Base-by-base conservation (phyloP, 495 filamentous ascomycete genomes). In the Bacidia gigantensis region DNA sequence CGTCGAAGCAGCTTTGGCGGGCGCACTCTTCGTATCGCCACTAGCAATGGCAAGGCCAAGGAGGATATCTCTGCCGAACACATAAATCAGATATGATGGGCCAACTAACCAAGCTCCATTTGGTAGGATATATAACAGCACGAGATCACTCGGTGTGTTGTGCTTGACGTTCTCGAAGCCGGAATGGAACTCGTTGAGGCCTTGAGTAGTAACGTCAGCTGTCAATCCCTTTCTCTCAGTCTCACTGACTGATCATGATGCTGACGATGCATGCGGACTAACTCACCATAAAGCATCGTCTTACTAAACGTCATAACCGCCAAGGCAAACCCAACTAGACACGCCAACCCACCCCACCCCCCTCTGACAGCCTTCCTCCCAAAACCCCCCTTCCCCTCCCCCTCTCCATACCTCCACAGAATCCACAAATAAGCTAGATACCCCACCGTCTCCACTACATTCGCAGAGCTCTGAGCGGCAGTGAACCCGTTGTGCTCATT, bases 251-350 rank as follows among this genome's bases (percentile, higher is more conserved):
- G n/a, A n/a, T n/a, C n/a, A n/a, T n/a, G n/a, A n/a, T n/a, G n/a
- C n/a, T n/a, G n/a, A n/a, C n/a, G n/a, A n/a, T n/a, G 29, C 29
- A 7, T 35, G 5, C 29, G 5, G 7, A 14, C 7, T 14, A 35
- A 73, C 81, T 72, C 60, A 89, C 88, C 83, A 60, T 95, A 97
- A 14, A 97, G 67, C 50, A 85, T 60, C 14, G 89, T 95, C 78
- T 95, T 95, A 66, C 80, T 83, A 1, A 92, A 59, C 1, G 90
- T 95, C 83, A 92, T 84, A 2, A 88, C 71, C 3, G 79, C 79
- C 1, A 81, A 75, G 26, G 73, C 72, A 56, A 83, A 90, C 3
- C 74, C 86, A 21, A 85, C 57, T 50, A 95, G 54, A 32, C 83
- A 72, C 1, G 86, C 83, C 45, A 72, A 57, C 1, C 56, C 59